These are phyloP conservation scores for peach (Prunus persica) DNA, from an alignment of 306 rosid species.

Conservation along the genomic window Prunus_persica_NCBIv2 NC_034013.1:14368001-14368500, in stretches of 20 bases:
- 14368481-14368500: constrained; percentile 90
- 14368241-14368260: constrained; percentile 92
- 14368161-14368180: neutral
- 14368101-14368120: constrained; percentile 51
- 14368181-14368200: constrained; percentile 1
- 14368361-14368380: constrained; percentile 13
- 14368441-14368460: constrained; percentile 85
- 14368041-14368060: constrained; percentile 96
- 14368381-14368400: constrained; percentile 48
- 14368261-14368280: constrained; percentile 88
- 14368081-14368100: constrained; percentile 93
- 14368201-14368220: constrained; percentile 86
- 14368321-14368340: constrained; percentile 19
- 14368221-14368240: constrained; percentile 86
- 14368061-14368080: constrained; percentile 95
- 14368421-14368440: constrained; percentile 96
- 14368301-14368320: constrained; percentile 89
- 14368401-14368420: constrained; percentile 99
- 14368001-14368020: constrained; percentile 54
- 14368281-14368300: constrained; percentile 87
- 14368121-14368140: constrained; percentile 6
- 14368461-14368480: constrained; percentile 83
- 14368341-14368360: constrained; percentile 16
- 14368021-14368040: constrained; percentile 79
- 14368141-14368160: neutral